These are phyloP conservation scores for Solanum verrucosum DNA, from an alignment of 257 asterid species.

Conservation along the genomic window DNA sequence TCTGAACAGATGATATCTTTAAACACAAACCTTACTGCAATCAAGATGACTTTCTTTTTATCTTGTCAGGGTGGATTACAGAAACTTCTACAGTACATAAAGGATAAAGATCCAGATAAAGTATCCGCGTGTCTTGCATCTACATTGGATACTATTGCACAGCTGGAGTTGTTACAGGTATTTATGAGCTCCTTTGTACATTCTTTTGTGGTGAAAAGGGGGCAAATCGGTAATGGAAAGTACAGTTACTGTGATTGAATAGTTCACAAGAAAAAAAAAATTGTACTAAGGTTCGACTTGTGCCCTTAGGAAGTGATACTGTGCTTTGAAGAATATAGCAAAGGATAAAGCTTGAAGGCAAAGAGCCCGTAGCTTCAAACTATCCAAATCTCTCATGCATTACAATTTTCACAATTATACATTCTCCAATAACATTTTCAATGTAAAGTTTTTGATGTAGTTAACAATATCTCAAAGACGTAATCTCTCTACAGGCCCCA, in stretches of 20 bases:
- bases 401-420: background rate
- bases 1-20: background rate
- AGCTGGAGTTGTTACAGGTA: conserved; percentile 94
- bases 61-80: conserved; percentile 74
- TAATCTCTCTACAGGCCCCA: conserved; percentile 83
- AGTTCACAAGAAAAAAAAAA: background rate
- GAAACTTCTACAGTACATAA: conserved; percentile 56
- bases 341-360: background rate
- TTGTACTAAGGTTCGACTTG: background rate
- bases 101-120: conserved; percentile 76
- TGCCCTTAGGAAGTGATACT: background rate
- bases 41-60: conserved; percentile 1
- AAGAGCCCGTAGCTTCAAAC: background rate
- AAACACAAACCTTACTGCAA: background rate
- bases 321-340: background rate
- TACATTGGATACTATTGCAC: conserved; percentile 70
- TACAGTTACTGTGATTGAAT: background rate
- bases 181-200: conserved; percentile 7
- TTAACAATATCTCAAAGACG: conserved; percentile 27
- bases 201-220: background rate
- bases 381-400: background rate
- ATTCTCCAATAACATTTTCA: conserved; percentile 10
- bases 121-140: conserved; percentile 79
- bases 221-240: background rate
- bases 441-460: conserved; percentile 18